Evolutionary conservation across 768 basidiomycete species (phyloP).

Genomic region (Hysterangium stoloniferum): DNA sequence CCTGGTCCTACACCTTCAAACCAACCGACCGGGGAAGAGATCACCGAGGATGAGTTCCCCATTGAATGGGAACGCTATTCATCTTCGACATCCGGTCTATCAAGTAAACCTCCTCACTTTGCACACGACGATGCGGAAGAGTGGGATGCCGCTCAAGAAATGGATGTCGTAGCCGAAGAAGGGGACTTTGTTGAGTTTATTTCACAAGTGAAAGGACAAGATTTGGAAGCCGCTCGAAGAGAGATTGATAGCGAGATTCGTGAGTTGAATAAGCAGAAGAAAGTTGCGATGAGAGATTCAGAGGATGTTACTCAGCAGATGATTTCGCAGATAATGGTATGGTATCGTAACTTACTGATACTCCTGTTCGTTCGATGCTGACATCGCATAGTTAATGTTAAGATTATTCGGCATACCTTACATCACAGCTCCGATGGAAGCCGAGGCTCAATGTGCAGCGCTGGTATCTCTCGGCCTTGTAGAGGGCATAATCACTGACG

Average conservation of each 20-base stretch:
- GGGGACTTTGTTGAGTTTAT: constrained; percentile 90
- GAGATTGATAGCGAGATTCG: constrained; percentile 93
- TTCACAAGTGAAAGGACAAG: constrained; percentile 82
- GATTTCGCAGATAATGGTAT: constrained; percentile 72
- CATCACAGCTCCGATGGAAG: constrained; percentile 98
- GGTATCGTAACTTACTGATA: constrained; percentile 30
- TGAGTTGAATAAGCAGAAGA: constrained; percentile 72
- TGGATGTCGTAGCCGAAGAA: constrained; percentile 71
- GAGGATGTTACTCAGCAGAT: constrained; percentile 95
- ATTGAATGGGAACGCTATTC: constrained; percentile 35
- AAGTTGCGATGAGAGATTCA: constrained; percentile 85
- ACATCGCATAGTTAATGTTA: constrained; percentile 62
- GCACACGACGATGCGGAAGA: constrained; percentile 25
- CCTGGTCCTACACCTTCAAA: not conserved
- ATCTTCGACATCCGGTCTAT: constrained; percentile 21
- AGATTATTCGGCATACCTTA: constrained; percentile 96
- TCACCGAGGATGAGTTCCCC: constrained; percentile 19
- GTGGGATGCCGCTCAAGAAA: constrained; percentile 84
- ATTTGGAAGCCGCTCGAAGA: constrained; percentile 69
- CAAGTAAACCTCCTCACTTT: constrained; percentile 2
- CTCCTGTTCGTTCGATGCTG: no score
- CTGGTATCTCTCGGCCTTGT: constrained; percentile 80
- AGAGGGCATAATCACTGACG: constrained; percentile 97
- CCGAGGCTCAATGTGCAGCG: constrained; percentile 96
- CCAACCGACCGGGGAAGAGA: not conserved